phyloP scores from a whole-genome alignment of 768 basidiomycete genomes.

The Gloeostereum incarnatum region DNA sequence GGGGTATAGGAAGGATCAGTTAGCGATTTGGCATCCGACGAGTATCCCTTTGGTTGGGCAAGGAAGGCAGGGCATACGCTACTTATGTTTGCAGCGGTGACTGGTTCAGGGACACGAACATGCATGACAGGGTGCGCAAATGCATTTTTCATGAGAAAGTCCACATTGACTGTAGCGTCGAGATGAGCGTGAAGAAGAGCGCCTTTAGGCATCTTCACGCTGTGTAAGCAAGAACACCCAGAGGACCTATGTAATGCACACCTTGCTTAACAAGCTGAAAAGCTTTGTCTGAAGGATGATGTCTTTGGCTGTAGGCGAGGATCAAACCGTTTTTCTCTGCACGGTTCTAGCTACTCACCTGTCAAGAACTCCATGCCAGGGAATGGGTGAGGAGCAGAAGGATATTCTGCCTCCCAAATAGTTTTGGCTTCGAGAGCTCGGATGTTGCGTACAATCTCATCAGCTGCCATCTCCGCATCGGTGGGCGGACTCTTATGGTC shows the following conservation, averaged over 20 bases:
- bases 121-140: slow-evolving; percentile 52
- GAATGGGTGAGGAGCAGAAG: slow-evolving; percentile 50
- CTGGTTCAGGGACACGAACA: slow-evolving; percentile 31
- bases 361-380: slow-evolving; percentile 77
- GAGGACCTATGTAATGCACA: slow-evolving; percentile 7
- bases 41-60: slow-evolving; percentile 29
- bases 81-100: slow-evolving; percentile 32
- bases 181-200: slow-evolving; percentile 67
- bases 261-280: slow-evolving; percentile 56
- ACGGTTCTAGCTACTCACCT: slow-evolving; percentile 22
- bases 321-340: not conserved
- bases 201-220: slow-evolving; percentile 68
- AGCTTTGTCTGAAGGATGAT: slow-evolving; percentile 54
- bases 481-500: slow-evolving; percentile 28
- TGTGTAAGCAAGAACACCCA: not conserved
- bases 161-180: slow-evolving; percentile 59
- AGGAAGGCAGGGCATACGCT: slow-evolving; percentile 43
- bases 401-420: slow-evolving; percentile 51
- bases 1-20: slow-evolving; percentile 34
- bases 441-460: slow-evolving; percentile 43
- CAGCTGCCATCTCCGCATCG: slow-evolving; percentile 40
- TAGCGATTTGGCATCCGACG: slow-evolving; percentile 20
- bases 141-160: slow-evolving; percentile 42
- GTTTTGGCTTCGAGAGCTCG: slow-evolving; percentile 42
- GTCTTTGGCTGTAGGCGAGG: slow-evolving; percentile 28